Percentiles rank a stretch among this genome's conserved stretches.
These are phyloP conservation scores for Xylogone sp. DNA, from an alignment of 2,329 filamentous ascomycete species.

Conservation along the genomic window DNA sequence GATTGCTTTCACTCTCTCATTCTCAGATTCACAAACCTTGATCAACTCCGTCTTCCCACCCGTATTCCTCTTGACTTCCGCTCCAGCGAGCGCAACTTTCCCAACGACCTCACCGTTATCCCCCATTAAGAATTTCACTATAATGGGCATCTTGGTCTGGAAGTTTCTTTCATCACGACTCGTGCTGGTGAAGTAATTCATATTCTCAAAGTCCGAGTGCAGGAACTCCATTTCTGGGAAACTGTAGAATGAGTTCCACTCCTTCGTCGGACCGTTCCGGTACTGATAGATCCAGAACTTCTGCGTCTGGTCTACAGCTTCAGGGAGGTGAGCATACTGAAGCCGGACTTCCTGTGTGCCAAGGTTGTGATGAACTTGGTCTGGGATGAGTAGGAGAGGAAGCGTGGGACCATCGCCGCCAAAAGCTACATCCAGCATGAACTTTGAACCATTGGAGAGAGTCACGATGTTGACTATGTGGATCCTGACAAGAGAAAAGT, in stretches of 20 bases:
- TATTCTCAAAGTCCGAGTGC: slow-evolving; percentile 54
- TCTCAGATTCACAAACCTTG: slow-evolving; percentile 44
- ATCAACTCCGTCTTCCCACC: slow-evolving; percentile 46
- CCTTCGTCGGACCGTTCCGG: slow-evolving; percentile 39
- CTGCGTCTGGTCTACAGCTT: slow-evolving; percentile 36
- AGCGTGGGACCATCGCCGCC: slow-evolving; percentile 57
- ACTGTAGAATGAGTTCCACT: slow-evolving; percentile 59
- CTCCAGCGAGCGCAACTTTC: slow-evolving; percentile 48
- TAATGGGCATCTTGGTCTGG: slow-evolving; percentile 54
- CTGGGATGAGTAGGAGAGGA: slow-evolving; percentile 50
- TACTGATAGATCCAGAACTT: slow-evolving; percentile 63
- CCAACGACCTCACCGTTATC: slow-evolving; percentile 37
- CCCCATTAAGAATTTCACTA: slow-evolving; percentile 52
- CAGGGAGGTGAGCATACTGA: slow-evolving; percentile 43
- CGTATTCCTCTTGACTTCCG: slow-evolving; percentile 49
- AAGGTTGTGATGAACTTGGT: slow-evolving; percentile 33
- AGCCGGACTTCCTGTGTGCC: slow-evolving; percentile 54
- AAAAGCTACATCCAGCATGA: slow-evolving; percentile 60
- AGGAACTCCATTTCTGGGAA: slow-evolving; percentile 65
- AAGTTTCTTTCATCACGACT: slow-evolving; percentile 52
- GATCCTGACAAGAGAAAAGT: too few relatives aligned
- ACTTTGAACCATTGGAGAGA: slow-evolving; percentile 40
- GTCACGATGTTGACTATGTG: slow-evolving; percentile 62
- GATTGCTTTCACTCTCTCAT: slow-evolving; percentile 48
- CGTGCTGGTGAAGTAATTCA: slow-evolving; percentile 55